Evolutionary conservation across 2,329 filamentous ascomycete genomes (phyloP).

Genomic region (Penicillium sp.): DNA sequence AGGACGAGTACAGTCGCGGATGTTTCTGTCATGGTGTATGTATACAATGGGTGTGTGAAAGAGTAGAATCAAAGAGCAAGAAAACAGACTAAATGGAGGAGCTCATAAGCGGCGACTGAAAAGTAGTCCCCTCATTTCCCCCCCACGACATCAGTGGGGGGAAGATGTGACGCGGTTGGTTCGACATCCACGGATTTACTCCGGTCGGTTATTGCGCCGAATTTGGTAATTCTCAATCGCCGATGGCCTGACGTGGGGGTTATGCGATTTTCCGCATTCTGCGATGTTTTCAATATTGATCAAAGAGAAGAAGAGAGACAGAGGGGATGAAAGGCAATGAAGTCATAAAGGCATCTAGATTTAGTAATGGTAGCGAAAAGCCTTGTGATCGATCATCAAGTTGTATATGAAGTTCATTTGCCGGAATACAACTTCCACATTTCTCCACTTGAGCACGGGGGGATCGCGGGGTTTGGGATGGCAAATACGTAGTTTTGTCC

Average conservation of each 20-base stretch:
- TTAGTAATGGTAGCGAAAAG: neutral
- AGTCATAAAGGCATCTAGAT: neutral
- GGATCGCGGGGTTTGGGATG: neutral
- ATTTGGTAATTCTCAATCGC: constrained; percentile 16
- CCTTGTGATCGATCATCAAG: neutral
- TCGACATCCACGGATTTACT: constrained; percentile 19
- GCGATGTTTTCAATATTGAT: neutral
- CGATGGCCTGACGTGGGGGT: constrained; percentile 10
- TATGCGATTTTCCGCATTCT: neutral
- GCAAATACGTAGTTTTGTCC: neutral
- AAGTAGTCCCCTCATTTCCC: constrained; percentile 10
- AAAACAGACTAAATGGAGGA: neutral
- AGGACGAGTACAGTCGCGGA: constrained; percentile 52
- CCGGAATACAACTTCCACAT: neutral
- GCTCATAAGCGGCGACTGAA: constrained; percentile 6
- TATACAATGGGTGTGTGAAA: neutral
- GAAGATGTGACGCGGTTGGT: constrained; percentile 1
- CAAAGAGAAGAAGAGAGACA: neutral
- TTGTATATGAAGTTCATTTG: neutral
- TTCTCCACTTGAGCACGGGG: neutral
- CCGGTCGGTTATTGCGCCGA: constrained; percentile 20
- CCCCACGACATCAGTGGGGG: constrained; percentile 15
- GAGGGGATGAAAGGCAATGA: neutral
- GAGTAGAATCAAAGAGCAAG: neutral
- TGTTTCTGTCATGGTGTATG: constrained; percentile 24